Percentiles rank a stretch among this genome's conserved stretches.
Conservation (phyloP, 352 stramenopile genomes). For the Phytopythium vexans region DNA sequence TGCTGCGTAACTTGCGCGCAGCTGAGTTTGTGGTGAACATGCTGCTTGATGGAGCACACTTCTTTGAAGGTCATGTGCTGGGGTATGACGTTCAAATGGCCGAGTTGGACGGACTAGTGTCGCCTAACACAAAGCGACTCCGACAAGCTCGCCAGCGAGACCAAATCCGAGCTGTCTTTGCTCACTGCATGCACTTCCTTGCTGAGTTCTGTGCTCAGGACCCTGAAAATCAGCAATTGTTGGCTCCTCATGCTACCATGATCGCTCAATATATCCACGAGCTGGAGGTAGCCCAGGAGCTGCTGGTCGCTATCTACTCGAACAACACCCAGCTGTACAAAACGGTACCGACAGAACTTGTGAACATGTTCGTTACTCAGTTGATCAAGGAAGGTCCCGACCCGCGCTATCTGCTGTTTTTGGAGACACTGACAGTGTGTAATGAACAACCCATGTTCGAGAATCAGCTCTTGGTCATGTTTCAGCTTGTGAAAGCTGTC, state of each 20-base stretch:
- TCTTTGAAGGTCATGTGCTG: slow-evolving; percentile 53
- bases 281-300: slow-evolving; percentile 53
- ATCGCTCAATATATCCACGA: slow-evolving; percentile 52
- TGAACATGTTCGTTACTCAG: slow-evolving; percentile 47
- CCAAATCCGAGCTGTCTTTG: slow-evolving; percentile 53
- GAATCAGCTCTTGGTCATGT: slow-evolving; percentile 66
- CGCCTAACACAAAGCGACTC: slow-evolving; percentile 6
- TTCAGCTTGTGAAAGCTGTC: slow-evolving; percentile 64
- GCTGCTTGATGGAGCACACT: slow-evolving; percentile 65
- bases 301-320: slow-evolving; percentile 53
- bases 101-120: not conserved
- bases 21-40: slow-evolving; percentile 62
- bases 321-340: slow-evolving; percentile 52
- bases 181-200: slow-evolving; percentile 56
- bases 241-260: slow-evolving; percentile 45
- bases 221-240: slow-evolving; percentile 39
- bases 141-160: slow-evolving; percentile 42
- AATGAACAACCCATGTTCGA: slow-evolving; percentile 54
- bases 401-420: slow-evolving; percentile 52
- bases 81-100: slow-evolving; percentile 6
- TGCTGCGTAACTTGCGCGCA: slow-evolving; percentile 57
- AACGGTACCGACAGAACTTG: slow-evolving; percentile 45
- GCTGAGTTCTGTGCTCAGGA: slow-evolving; percentile 45
- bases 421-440: slow-evolving; percentile 60
- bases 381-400: slow-evolving; percentile 39